Evolutionary conservation across 768 basidiomycete species (phyloP).

Genomic region (Suillus hirtellus): DNA sequence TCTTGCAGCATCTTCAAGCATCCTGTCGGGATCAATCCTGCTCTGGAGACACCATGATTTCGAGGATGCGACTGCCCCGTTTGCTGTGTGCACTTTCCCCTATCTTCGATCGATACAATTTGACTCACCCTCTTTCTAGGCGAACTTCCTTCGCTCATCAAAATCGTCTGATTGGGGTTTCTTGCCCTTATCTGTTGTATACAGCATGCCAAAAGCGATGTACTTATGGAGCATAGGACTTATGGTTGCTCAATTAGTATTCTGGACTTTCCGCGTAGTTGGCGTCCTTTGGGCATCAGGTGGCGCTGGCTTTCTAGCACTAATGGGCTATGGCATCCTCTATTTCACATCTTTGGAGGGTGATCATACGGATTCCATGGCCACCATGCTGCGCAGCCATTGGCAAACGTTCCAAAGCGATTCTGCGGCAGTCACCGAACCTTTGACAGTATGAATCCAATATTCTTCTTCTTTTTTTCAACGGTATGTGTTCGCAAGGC

Average conservation of each 20-base stretch:
- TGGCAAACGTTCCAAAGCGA: not conserved
- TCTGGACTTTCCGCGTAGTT: constrained; percentile 9
- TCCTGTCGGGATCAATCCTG: constrained; percentile 11
- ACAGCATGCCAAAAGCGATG: constrained; percentile 48
- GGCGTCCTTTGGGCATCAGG: not conserved
- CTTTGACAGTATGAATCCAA: not conserved
- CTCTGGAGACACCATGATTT: constrained; percentile 11
- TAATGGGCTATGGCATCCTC: not conserved
- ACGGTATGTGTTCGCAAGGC: not conserved
- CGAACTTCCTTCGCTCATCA: constrained; percentile 22
- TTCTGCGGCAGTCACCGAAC: not conserved
- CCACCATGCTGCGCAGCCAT: not conserved
- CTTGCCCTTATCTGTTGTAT: constrained; percentile 45
- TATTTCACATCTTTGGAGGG: constrained; percentile 1
- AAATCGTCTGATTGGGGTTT: constrained; percentile 43
- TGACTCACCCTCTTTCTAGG: constrained; percentile 16
- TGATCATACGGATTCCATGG: not conserved
- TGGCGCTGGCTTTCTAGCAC: not conserved
- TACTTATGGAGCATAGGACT: constrained; percentile 44
- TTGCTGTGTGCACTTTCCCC: constrained; percentile 35
- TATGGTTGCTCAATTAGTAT: constrained; percentile 22
- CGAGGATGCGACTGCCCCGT: constrained; percentile 29
- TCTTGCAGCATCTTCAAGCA: constrained; percentile 11
- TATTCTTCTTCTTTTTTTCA: not conserved
- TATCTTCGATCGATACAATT: not conserved